Conservation (phyloP, 2,329 filamentous ascomycete genomes). For the Pseudocercospora vitis region DNA sequence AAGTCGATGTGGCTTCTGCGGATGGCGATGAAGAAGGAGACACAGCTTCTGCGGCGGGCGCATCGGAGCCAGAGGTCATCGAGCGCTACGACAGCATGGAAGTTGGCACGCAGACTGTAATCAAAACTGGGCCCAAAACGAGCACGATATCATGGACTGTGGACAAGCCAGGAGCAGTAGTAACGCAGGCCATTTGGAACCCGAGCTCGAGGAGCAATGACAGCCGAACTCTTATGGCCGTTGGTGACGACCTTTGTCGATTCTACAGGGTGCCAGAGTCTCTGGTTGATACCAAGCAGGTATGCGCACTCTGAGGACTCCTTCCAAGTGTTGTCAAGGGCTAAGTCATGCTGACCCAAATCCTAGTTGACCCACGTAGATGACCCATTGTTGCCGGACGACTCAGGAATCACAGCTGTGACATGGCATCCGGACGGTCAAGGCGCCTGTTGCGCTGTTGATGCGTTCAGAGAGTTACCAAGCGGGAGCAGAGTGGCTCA, state of each 20-base stretch:
- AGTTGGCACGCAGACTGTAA: constrained; percentile 38
- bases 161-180: constrained; percentile 33
- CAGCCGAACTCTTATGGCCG: constrained; percentile 33
- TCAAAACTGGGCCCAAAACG: constrained; percentile 35
- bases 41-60: constrained; percentile 29
- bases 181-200: constrained; percentile 36
- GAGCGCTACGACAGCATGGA: constrained; percentile 38
- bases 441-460: constrained; percentile 34
- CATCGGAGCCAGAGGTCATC: constrained; percentile 30
- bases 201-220: constrained; percentile 27
- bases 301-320: too few relatives aligned
- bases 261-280: constrained; percentile 36
- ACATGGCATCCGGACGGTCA: constrained; percentile 40
- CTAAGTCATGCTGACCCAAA: neutral
- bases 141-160: constrained; percentile 38
- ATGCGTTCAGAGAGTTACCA: constrained; percentile 24
- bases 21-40: constrained; percentile 33
- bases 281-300: constrained; percentile 25
- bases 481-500: constrained; percentile 24
- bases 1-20: constrained; percentile 40
- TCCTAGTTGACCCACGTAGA: constrained; percentile 29
- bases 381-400: constrained; percentile 29
- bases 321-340: neutral
- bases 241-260: constrained; percentile 37
- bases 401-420: constrained; percentile 35